Conservation (phyloP, 805 yeast genomes). For the Kluyveromyces wickerhamii region DNA sequence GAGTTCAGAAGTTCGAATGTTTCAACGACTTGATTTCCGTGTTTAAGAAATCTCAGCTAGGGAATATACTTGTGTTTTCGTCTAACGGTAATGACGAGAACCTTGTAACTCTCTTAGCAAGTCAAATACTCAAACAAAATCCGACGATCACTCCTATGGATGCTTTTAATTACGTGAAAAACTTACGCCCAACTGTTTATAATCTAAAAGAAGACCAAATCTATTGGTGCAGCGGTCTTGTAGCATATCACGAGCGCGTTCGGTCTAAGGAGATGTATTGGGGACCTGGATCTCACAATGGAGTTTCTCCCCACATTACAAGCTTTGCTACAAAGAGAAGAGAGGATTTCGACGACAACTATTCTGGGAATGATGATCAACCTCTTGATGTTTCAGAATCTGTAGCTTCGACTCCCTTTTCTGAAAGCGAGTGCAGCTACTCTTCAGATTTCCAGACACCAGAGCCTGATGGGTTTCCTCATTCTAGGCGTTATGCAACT, state of each 20-base stretch:
- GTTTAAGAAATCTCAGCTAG: conserved; percentile 15
- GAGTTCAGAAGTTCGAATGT: conserved; percentile 16
- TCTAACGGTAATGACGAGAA: conserved; percentile 24
- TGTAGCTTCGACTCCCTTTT: neutral
- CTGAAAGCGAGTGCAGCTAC: conserved; percentile 2
- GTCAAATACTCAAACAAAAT: conserved; percentile 20
- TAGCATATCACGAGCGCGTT: conserved; percentile 18
- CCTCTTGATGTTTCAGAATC: neutral
- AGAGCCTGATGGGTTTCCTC: conserved; percentile 2
- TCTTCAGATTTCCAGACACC: conserved; percentile 1
- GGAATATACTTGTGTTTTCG: conserved; percentile 21
- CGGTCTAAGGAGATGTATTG: conserved; percentile 14
- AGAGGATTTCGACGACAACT: conserved; percentile 5
- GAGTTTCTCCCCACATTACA: neutral
- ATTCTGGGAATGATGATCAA: neutral
- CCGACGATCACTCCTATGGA: conserved; percentile 18
- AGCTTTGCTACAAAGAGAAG: conserved; percentile 8
- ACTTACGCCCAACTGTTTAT: conserved; percentile 18
- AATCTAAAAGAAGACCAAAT: conserved; percentile 16
- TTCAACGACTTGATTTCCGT: conserved; percentile 26
- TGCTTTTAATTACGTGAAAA: conserved; percentile 25
- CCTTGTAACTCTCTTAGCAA: conserved; percentile 19
- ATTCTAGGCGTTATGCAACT: conserved; percentile 5
- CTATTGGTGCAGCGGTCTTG: conserved; percentile 19
- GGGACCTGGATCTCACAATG: conserved; percentile 9